Base-by-base conservation (phyloP, 805 yeast genomes). In the Metschnikowia continentalis region DNA sequence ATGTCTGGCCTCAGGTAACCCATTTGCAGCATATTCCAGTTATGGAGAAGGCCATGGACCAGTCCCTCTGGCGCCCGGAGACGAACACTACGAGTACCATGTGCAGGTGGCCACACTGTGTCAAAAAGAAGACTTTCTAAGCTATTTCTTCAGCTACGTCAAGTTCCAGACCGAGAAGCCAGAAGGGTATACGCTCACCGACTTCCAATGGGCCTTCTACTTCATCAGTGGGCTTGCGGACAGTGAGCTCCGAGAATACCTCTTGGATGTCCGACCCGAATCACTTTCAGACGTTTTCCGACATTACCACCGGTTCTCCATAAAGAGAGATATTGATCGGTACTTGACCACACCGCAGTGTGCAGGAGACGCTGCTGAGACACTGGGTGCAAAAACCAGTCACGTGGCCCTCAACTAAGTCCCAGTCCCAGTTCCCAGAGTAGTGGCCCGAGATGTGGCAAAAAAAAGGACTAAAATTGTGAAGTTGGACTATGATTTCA, bases 161-260 rank as follows among this genome's bases (percentile, higher is more conserved):
- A 26, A 45, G 23, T 37, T 45, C 20, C 35, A 37, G 35, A 14
- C n/a, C 5, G 32, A 30, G 23, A 19, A 19, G 30, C 48, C 48
- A 3, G 17, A 13, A 8, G 39, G 36, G 6, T 37, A 45, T 19
- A 17, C 19, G 32, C 41, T 45, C 42, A 30, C 41, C 3, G 35
- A 45, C 10, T 45, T 19, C 32, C 48, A 35, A 11, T 45, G 41
- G 48, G 48, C 33, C 15, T 45, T 37, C n/a, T 45, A 45, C 30
- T 45, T 45, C 13, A 26, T 37, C 30, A 23, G 42, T 20, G 48
- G 48, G 14, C 23, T 45, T 8, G 32, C 32, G 20, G 48, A 45
- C 17, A 5, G 19, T 11, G 36, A 45, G 10, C 36, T 45, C 26
- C 41, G 48, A 3, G 36, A 35, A 4, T 15, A 37, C 32, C 42